phyloP scores from a whole-genome alignment of 352 stramenopile species.

The Phytophthora tentaculata region DNA sequence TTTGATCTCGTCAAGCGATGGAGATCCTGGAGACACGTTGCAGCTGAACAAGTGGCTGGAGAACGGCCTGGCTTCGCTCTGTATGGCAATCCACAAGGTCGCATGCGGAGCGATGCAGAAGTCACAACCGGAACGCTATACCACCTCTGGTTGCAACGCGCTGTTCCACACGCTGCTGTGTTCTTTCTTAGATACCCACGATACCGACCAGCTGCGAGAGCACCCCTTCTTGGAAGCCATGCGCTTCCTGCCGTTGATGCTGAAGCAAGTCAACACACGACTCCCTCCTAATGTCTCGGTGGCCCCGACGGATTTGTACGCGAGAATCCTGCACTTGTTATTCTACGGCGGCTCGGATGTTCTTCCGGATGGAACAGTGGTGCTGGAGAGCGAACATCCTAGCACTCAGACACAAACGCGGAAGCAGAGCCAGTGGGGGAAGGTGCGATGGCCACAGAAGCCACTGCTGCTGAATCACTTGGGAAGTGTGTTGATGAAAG shows the following conservation, averaged over 20 bases:
- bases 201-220: constrained; percentile 70
- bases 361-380: constrained; percentile 64
- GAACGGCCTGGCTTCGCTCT: constrained; percentile 74
- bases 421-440: constrained; percentile 87
- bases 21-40: constrained; percentile 26
- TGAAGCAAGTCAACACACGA: constrained; percentile 54
- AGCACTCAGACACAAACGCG: constrained; percentile 88
- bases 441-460: constrained; percentile 80
- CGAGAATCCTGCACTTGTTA: constrained; percentile 65
- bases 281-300: constrained; percentile 35
- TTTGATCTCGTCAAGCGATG: constrained; percentile 12
- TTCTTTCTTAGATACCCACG: constrained; percentile 66
- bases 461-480: constrained; percentile 78
- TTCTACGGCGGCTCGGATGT: constrained; percentile 82
- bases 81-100: constrained; percentile 88
- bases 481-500: constrained; percentile 75
- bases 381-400: constrained; percentile 78
- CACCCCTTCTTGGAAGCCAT: constrained; percentile 75
- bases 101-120: constrained; percentile 85
- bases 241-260: constrained; percentile 78
- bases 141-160: constrained; percentile 73
- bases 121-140: constrained; percentile 82
- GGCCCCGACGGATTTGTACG: constrained; percentile 30
- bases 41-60: constrained; percentile 65
- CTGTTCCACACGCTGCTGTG: constrained; percentile 84